A percentile compares a stretch with the other conserved stretches of the same genome.
These are phyloP conservation scores for Rhizopus delemar DNA, from an alignment of 371 early-diverging fungal genomes.

Conservation along the genomic window DNA sequence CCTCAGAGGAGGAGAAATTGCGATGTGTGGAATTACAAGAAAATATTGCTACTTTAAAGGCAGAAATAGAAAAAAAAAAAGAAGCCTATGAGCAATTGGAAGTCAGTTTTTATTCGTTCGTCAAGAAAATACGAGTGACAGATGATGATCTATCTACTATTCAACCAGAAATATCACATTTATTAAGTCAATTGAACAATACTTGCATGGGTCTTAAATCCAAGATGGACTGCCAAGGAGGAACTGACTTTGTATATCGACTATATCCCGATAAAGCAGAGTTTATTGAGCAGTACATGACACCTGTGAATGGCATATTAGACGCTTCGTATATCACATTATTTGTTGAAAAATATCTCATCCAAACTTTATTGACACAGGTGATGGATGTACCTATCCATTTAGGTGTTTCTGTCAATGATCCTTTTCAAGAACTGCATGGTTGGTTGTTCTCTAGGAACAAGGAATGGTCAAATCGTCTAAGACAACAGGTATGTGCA, in stretches of 20 bases:
- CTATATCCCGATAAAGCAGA: slow-evolving; percentile 15
- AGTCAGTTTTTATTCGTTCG: slow-evolving; percentile 44
- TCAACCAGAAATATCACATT: slow-evolving; percentile 44
- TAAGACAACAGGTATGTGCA: slow-evolving; percentile 47
- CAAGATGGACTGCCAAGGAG: slow-evolving; percentile 37
- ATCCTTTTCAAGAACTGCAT: slow-evolving; percentile 33
- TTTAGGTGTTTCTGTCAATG: slow-evolving; percentile 44
- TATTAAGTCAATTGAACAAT: slow-evolving; percentile 42
- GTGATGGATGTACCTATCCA: slow-evolving; percentile 45
- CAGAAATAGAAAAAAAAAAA: slow-evolving; percentile 38
- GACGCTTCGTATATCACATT: slow-evolving; percentile 42
- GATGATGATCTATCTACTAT: slow-evolving; percentile 55
- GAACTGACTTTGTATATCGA: slow-evolving; percentile 30
- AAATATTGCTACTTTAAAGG: slow-evolving; percentile 14
- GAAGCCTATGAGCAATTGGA: slow-evolving; percentile 43
- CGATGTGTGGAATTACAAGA: slow-evolving; percentile 27
- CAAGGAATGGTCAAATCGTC: slow-evolving; percentile 40
- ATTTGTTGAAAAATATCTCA: slow-evolving; percentile 45
- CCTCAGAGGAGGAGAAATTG: slow-evolving; percentile 24
- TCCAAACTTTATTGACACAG: slow-evolving; percentile 23
- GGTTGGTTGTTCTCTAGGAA: slow-evolving; percentile 41
- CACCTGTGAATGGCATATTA: slow-evolving; percentile 18
- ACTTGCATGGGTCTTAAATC: slow-evolving; percentile 45
- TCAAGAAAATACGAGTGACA: slow-evolving; percentile 46
- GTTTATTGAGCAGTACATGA: slow-evolving; percentile 20